Percentiles rank a stretch among this genome's conserved stretches.
Evolutionary conservation across 148 eudicot species (phyloP).

Genomic region (Limonium bicolor): DNA sequence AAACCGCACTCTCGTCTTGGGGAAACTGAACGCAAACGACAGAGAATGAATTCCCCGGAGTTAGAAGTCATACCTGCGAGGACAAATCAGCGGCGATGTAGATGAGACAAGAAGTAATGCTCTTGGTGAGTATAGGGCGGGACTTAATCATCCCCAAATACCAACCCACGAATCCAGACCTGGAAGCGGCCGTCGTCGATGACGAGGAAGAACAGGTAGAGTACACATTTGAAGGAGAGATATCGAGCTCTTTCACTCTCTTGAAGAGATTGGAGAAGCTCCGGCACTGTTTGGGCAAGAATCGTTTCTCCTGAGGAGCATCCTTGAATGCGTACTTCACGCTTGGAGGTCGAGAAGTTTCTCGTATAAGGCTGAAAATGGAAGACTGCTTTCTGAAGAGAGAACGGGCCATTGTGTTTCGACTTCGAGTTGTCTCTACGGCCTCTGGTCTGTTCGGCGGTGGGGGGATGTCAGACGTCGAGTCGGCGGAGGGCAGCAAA

Average conservation of each 20-base stretch:
- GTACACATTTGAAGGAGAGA: slow-evolving; percentile 12
- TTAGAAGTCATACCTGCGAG: slow-evolving; percentile 83
- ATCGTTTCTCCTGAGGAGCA: background rate
- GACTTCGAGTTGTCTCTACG: no score
- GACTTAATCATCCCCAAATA: slow-evolving; percentile 64
- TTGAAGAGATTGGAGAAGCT: slow-evolving; percentile 13
- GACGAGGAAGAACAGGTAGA: slow-evolving; percentile 11
- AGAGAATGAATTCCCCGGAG: no score
- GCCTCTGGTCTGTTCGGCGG: no score
- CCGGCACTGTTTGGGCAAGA: background rate
- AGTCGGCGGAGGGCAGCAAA: no score
- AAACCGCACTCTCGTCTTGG: no score
- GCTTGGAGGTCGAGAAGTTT: background rate
- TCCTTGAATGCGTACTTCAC: background rate
- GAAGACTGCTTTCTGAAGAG: slow-evolving; percentile 1
- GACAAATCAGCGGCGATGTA: slow-evolving; percentile 76
- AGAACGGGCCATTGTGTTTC: slow-evolving; percentile 4
- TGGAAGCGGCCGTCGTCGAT: slow-evolving; percentile 3
- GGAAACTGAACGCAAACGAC: no score
- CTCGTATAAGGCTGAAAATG: background rate
- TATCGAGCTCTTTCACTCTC: slow-evolving; percentile 14
- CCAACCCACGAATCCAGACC: slow-evolving; percentile 48
- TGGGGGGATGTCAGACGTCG: no score
- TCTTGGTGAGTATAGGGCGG: slow-evolving; percentile 68
- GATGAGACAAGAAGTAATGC: slow-evolving; percentile 55